These are phyloP conservation scores for Crithidia mellificae DNA, from an alignment of 208 protist genomes.

Conservation along the genomic window DNA sequence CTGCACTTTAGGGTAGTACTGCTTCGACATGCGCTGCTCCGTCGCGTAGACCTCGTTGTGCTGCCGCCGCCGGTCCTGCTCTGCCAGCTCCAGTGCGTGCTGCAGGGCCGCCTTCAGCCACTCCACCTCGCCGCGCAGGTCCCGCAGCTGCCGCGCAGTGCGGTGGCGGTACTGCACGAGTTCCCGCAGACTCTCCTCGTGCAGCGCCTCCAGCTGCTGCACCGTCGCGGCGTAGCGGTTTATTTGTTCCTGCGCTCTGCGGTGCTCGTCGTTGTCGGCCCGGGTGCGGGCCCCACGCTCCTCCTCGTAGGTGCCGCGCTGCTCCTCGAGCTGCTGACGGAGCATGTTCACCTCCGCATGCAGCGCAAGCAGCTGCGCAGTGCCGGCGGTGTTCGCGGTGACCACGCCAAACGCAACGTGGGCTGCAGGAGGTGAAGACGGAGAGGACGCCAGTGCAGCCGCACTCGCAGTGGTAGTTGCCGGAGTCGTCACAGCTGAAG, in stretches of 20 bases:
- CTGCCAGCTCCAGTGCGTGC: conserved; percentile 35
- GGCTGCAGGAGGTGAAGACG: too few relatives aligned
- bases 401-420: background rate
- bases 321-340: conserved; percentile 62
- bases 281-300: conserved; percentile 44
- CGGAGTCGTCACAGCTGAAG: background rate
- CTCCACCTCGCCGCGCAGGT: conserved; percentile 42
- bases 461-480: background rate
- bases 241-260: conserved; percentile 32
- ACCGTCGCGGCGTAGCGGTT: conserved; percentile 40
- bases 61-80: conserved; percentile 41
- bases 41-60: conserved; percentile 32
- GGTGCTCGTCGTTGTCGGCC: conserved; percentile 40
- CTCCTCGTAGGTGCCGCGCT: conserved; percentile 60
- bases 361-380: conserved; percentile 48
- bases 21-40: conserved; percentile 32
- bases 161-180: conserved; percentile 60
- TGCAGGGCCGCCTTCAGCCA: conserved; percentile 46
- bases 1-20: conserved; percentile 36
- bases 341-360: conserved; percentile 58
- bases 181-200: conserved; percentile 56
- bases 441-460: too few relatives aligned
- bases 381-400: conserved; percentile 17
- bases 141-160: conserved; percentile 44
- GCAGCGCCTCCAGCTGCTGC: conserved; percentile 47